Evolutionary conservation across 805 yeast genomes (phyloP).

Genomic region (Nakazawaea sp.): DNA sequence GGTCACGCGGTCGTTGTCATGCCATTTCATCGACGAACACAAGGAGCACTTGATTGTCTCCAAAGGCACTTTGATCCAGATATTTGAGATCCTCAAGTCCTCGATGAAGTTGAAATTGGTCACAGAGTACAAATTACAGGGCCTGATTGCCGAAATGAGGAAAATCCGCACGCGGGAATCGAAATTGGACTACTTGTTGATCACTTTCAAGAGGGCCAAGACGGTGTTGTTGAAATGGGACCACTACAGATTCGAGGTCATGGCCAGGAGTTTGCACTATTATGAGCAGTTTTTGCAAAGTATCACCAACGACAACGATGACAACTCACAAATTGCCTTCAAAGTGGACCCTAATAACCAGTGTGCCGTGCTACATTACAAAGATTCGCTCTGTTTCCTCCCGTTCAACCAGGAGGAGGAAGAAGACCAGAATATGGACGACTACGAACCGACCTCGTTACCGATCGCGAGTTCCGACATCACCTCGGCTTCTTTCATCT

Average conservation of each 20-base stretch:
- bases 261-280: slow-evolving; percentile 76
- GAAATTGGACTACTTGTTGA: slow-evolving; percentile 49
- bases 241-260: slow-evolving; percentile 38
- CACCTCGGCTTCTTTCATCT: slow-evolving; percentile 49
- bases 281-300: slow-evolving; percentile 66
- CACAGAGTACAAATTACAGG: slow-evolving; percentile 67
- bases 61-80: slow-evolving; percentile 62
- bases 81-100: slow-evolving; percentile 37
- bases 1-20: slow-evolving; percentile 53
- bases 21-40: slow-evolving; percentile 30
- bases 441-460: slow-evolving; percentile 19
- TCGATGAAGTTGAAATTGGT: slow-evolving; percentile 27
- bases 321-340: slow-evolving; percentile 34
- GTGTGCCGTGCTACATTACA: slow-evolving; percentile 52
- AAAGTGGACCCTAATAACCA: slow-evolving; percentile 56
- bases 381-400: slow-evolving; percentile 64
- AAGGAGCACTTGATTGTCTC: slow-evolving; percentile 58
- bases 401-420: slow-evolving; percentile 48
- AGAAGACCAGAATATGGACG: slow-evolving; percentile 34
- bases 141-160: slow-evolving; percentile 54
- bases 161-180: slow-evolving; percentile 43
- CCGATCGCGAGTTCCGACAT: slow-evolving; percentile 16
- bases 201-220: slow-evolving; percentile 72
- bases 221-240: slow-evolving; percentile 74
- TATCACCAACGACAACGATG: slow-evolving; percentile 34